A percentile compares a stretch with the other conserved stretches of the same genome.
phyloP scores from a whole-genome alignment of 2,329 filamentous ascomycete species.

The Aspergillus sp. region DNA sequence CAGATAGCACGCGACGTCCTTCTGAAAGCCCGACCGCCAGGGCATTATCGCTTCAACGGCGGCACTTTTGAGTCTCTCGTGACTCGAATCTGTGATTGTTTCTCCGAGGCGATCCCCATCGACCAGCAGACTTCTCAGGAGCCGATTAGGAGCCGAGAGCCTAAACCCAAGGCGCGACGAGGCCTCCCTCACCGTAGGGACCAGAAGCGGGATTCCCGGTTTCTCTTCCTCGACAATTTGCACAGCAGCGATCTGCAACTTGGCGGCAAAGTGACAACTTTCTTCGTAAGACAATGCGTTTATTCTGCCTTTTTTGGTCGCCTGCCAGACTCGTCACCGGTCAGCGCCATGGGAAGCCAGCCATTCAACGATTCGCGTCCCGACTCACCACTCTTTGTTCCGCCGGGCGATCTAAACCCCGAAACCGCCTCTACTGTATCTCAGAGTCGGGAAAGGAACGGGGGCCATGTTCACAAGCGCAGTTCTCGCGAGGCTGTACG shows the following conservation, averaged over 20 bases:
- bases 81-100: constrained; percentile 16
- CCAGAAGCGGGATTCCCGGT: constrained; percentile 17
- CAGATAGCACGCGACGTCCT: constrained; percentile 23
- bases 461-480: not conserved
- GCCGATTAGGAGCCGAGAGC: not conserved
- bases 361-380: no score
- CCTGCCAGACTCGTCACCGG: no score
- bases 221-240: constrained; percentile 25
- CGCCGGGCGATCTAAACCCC: no score
- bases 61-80: constrained; percentile 17
- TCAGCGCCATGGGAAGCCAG: not conserved
- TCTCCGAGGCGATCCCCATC: constrained; percentile 14
- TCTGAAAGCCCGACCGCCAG: constrained; percentile 21
- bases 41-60: constrained; percentile 18
- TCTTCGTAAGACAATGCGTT: not conserved
- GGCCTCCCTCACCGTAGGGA: constrained; percentile 12
- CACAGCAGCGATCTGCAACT: not conserved
- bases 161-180: constrained; percentile 4
- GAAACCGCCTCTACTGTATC: no score
- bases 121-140: constrained; percentile 8
- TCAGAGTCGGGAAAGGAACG: not conserved
- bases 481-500: not conserved
- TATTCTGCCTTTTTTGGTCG: not conserved
- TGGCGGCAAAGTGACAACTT: not conserved
- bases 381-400: not conserved